Base-by-base conservation (phyloP, 2,329 filamentous ascomycete genomes). In the Incumbomyces delicatus region DNA sequence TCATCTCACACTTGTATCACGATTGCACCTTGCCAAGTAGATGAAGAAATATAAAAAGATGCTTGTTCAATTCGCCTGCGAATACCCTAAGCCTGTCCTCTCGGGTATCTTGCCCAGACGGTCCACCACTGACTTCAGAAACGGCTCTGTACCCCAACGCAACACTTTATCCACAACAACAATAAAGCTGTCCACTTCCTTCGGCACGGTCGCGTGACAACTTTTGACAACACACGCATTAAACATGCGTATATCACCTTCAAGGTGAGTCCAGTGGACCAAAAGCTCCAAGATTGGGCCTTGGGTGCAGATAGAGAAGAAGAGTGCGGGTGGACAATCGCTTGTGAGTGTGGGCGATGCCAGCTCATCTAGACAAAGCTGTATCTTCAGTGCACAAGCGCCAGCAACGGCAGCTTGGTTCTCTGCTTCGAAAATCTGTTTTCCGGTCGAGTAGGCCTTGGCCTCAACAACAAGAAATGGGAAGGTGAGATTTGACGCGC, bases 201-300 rank as follows among this genome's bases (percentile, higher is more conserved):
- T 44, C 20, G 17, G n/a, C 41, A 46, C 17, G 29, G 49, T 30
- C 7, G 17, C 49, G 34, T 48, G 48, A 20, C 41, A 49, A 35
- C 32, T 46, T n/a, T 49, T 44, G 13, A 46, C 12, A 13, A 51
- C 46, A 36, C 41, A 46, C 49, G 38, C 37, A 10, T 49, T 39
- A 42, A 51, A 51, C 5, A 14, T 49, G 29, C 46, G 49, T 17
- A 33, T n/a, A 36, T 29, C 42, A 6, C 39, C 47, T 27, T 51
- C 42, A 29, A 46, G 30, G 14, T 10, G 12, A 17, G 49, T 51
- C 6, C 40, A 49, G 44, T 59, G 53, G 34, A 42, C 46, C 53
- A 47, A 59, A 46, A 59, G 51, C 56, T 57, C 51, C 38, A 56
- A 51, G 46, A 52, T 41, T 22, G 56, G 56, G 34, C 56, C 54